Evolutionary conservation across 2,329 filamentous ascomycete species (phyloP).

Genomic region (Gnomoniopsis sp.): DNA sequence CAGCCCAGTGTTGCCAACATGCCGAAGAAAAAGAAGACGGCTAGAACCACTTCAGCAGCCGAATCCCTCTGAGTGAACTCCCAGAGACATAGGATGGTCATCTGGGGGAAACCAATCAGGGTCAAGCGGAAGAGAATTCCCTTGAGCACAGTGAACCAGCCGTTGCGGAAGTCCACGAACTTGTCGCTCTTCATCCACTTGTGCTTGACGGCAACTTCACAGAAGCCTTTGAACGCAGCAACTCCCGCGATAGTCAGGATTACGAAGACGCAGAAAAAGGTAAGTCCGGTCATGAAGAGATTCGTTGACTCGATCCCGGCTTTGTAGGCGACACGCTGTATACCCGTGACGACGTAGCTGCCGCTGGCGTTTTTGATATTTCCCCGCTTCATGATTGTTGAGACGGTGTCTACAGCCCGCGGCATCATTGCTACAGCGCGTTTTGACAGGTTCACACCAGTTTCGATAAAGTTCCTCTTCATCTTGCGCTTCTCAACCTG

Average conservation of each 20-base stretch:
- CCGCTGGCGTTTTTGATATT: conserved; percentile 53
- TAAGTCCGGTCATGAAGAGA: conserved; percentile 86
- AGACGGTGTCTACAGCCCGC: conserved; percentile 32
- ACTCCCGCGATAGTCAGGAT: conserved; percentile 70
- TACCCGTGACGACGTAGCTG: conserved; percentile 68
- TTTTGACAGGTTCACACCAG: conserved; percentile 45
- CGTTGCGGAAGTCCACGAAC: conserved; percentile 90
- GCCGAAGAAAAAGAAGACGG: conserved; percentile 83
- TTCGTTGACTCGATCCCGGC: conserved; percentile 85
- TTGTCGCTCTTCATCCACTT: conserved; percentile 80
- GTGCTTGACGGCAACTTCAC: conserved; percentile 71
- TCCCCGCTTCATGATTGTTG: conserved; percentile 47
- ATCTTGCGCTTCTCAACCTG: conserved; percentile 66
- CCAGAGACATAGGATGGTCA: conserved; percentile 88
- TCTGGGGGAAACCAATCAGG: conserved; percentile 87
- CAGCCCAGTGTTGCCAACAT: conserved; percentile 75
- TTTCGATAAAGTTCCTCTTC: conserved; percentile 24
- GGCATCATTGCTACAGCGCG: conserved; percentile 54
- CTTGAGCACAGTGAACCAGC: conserved; percentile 89
- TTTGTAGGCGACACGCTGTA: conserved; percentile 84
- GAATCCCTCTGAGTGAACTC: conserved; percentile 87
- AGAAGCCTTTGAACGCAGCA: conserved; percentile 73
- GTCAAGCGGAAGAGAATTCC: conserved; percentile 89
- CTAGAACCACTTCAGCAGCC: conserved; percentile 78
- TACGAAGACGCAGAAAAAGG: conserved; percentile 85